phyloP scores from a whole-genome alignment of 768 basidiomycete genomes.

The Naganishia vaughanmartiniae region DNA sequence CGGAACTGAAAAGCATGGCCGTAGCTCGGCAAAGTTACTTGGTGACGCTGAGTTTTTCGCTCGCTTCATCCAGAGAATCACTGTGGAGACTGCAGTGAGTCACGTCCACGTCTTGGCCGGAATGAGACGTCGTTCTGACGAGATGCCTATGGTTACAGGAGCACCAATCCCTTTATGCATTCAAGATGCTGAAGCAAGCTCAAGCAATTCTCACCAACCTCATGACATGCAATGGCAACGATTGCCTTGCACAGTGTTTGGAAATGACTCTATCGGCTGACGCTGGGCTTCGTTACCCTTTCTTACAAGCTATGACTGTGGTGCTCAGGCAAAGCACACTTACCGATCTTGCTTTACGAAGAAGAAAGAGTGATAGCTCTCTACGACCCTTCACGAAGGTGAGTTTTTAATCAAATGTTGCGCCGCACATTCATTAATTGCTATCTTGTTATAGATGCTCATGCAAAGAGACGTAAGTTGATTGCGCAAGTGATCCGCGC shows the following conservation, averaged over 20 bases:
- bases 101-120: too few relatives aligned
- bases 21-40: neutral
- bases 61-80: slow-evolving; percentile 21
- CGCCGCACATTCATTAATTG: neutral
- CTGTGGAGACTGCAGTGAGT: slow-evolving; percentile 16
- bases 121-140: neutral
- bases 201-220: slow-evolving; percentile 19
- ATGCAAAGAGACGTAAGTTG: slow-evolving; percentile 26
- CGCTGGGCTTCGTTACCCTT: slow-evolving; percentile 13
- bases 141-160: neutral
- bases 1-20: slow-evolving; percentile 2
- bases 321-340: slow-evolving; percentile 13
- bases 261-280: slow-evolving; percentile 15
- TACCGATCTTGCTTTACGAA: slow-evolving; percentile 3
- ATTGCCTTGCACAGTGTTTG: slow-evolving; percentile 15
- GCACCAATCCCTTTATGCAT: slow-evolving; percentile 17
- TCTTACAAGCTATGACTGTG: slow-evolving; percentile 24
- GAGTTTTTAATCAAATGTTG: neutral
- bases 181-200: slow-evolving; percentile 19
- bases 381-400: slow-evolving; percentile 24
- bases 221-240: slow-evolving; percentile 13
- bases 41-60: slow-evolving; percentile 21
- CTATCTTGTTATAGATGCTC: slow-evolving; percentile 3
- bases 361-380: slow-evolving; percentile 13
- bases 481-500: slow-evolving; percentile 30